These are phyloP conservation scores for Penicillium glabrum DNA, from an alignment of 2,329 filamentous ascomycete genomes.

Conservation along the genomic window DNA sequence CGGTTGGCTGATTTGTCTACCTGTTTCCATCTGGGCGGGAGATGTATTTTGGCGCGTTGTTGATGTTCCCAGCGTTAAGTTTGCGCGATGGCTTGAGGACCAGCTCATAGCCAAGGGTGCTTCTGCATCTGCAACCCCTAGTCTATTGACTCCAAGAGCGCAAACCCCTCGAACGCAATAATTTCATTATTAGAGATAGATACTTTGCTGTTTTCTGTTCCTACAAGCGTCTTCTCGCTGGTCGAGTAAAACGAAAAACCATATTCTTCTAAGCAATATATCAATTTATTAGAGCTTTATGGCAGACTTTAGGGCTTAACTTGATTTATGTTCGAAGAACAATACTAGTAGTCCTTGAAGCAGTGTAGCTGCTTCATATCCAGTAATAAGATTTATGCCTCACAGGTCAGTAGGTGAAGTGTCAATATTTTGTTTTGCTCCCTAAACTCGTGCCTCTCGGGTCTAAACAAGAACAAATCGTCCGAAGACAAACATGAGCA, in stretches of 20 bases:
- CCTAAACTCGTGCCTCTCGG: background rate
- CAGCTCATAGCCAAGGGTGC: conserved; percentile 26
- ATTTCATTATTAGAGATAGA: background rate
- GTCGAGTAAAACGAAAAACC: background rate
- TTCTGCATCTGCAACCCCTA: conserved; percentile 2
- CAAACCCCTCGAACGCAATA: background rate
- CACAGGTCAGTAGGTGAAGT: background rate
- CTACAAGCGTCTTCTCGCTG: background rate
- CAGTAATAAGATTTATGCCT: background rate
- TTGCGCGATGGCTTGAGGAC: conserved; percentile 52
- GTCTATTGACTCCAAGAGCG: background rate
- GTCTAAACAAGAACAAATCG: background rate
- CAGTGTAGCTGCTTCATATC: background rate
- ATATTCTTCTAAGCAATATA: background rate
- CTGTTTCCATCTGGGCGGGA: conserved; percentile 53
- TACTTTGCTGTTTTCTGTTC: background rate
- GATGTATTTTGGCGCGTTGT: conserved; percentile 61
- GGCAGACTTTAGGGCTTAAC: background rate
- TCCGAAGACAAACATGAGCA: background rate
- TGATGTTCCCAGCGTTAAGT: conserved; percentile 52
- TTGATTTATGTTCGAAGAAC: background rate
- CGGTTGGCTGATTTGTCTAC: conserved; percentile 40
- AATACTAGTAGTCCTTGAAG: background rate
- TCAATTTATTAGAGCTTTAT: background rate
- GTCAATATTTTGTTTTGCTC: background rate